phyloP scores from a whole-genome alignment of 768 basidiomycete species.

The Boletus sp. region DNA sequence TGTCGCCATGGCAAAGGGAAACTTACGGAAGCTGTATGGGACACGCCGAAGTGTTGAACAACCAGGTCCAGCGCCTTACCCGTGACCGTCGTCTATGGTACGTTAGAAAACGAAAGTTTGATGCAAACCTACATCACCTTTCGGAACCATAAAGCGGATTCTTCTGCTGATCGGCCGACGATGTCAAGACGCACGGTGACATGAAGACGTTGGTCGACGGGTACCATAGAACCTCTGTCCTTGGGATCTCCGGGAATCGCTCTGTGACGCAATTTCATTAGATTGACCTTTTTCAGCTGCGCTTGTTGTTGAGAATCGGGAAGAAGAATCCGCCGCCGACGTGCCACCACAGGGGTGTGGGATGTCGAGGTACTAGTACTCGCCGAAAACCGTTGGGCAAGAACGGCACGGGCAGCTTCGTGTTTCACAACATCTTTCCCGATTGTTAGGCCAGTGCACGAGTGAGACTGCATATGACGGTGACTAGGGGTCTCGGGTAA shows the following conservation, averaged over 20 bases:
- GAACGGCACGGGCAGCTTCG: constrained; percentile 47
- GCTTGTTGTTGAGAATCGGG: constrained; percentile 53
- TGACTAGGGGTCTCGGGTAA: constrained; percentile 44
- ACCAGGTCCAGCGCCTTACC: constrained; percentile 64
- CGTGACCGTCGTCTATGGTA: constrained; percentile 45
- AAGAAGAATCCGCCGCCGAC: constrained; percentile 34
- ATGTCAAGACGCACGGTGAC: constrained; percentile 40
- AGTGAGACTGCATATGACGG: constrained; percentile 60
- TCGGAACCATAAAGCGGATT: constrained; percentile 63
- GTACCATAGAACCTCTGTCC: constrained; percentile 44
- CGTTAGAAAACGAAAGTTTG: constrained; percentile 1
- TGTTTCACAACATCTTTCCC: constrained; percentile 34
- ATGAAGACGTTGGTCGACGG: constrained; percentile 57
- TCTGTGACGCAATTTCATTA: constrained; percentile 73
- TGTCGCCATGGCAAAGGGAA: neutral
- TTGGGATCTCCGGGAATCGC: constrained; percentile 62
- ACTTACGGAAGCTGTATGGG: constrained; percentile 14
- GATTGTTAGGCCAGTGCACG: constrained; percentile 38
- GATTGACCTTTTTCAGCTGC: constrained; percentile 53
- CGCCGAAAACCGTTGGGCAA: constrained; percentile 49
- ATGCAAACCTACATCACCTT: constrained; percentile 45
- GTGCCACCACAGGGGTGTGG: constrained; percentile 26
- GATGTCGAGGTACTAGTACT: constrained; percentile 6
- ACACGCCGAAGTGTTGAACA: constrained; percentile 23
- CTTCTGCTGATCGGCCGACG: constrained; percentile 28